A percentile compares a stretch with the other conserved stretches of the same genome.
Conservation (phyloP, 805 yeast species). For the Zygotorulaspora danielsina region DNA sequence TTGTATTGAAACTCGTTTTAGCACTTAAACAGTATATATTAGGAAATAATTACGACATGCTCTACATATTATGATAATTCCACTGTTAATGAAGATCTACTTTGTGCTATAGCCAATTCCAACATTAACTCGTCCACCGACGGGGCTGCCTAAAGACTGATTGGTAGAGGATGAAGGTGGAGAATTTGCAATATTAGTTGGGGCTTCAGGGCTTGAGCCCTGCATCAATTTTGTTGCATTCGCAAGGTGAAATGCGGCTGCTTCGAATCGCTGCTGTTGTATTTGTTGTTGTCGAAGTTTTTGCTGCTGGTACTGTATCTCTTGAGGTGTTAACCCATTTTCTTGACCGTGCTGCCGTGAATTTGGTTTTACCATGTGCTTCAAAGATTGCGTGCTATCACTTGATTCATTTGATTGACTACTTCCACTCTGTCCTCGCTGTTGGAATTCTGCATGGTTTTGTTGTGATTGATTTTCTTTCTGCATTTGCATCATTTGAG, state of each 20-base stretch:
- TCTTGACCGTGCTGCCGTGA: conserved; percentile 13
- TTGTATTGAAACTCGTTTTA: neutral
- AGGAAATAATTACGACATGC: neutral
- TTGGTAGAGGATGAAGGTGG: conserved; percentile 10
- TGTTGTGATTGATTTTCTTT: conserved; percentile 25
- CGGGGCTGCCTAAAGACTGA: conserved; percentile 15
- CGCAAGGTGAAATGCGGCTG: conserved; percentile 33
- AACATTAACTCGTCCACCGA: conserved; percentile 25
- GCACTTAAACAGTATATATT: conserved; percentile 1
- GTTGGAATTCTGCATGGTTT: conserved; percentile 11
- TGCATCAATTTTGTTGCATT: conserved; percentile 33
- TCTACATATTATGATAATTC: too few relatives aligned
- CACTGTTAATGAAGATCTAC: too few relatives aligned
- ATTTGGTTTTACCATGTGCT: conserved; percentile 1
- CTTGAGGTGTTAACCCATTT: conserved; percentile 34
- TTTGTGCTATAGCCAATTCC: conserved; percentile 25
- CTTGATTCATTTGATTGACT: conserved; percentile 3
- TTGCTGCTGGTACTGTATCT: conserved; percentile 35
- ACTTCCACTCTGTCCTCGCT: conserved; percentile 8
- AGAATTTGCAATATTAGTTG: conserved; percentile 8
- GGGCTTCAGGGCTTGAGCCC: conserved; percentile 12
- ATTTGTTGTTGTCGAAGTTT: conserved; percentile 34
- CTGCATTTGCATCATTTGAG: conserved; percentile 29
- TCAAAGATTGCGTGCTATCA: conserved; percentile 3
- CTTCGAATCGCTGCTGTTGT: conserved; percentile 35